Base-by-base conservation (phyloP, 345 rosid species). In the Eucalyptus camaldulensis region DNA sequence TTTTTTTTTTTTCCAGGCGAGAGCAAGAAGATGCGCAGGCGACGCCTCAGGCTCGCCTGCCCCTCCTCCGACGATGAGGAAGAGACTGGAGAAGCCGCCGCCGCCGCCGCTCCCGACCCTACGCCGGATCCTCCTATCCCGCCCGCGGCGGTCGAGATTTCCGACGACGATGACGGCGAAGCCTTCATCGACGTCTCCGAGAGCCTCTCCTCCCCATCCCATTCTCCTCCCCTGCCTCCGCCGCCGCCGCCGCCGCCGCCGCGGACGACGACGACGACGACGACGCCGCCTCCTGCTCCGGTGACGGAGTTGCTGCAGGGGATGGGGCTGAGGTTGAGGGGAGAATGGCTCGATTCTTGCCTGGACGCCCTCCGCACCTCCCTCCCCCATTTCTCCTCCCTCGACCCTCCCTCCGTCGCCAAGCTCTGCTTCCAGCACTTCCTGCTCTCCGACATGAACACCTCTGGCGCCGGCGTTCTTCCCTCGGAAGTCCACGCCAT, bases 381-480 rank as follows among this genome's bases (percentile, higher is more conserved):
- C 13, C 90, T 92, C 80, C 93, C 91, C 27, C 88, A 89, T 44
- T 95, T 94, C 85, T 88, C 89, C 21, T 37, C 83, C 88, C 93
- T 94, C 47, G 96, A 94, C 51, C 93, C 90, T 14, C 89, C 91
- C 10, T 93, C 91, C 16, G 95, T 93, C 89, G 96, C 99, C n/a
- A 95, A 95, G 94, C 95, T 94, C 85, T 98, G 98, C 89, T 95
- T 96, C 65, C 93, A 91, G 90, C 96, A 93, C 87, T 95, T 95
- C 88, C 87, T 98, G 94, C 91, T 95, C 88, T 96, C 98, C 19
- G 99, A 98, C 86, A 95, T 98, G 97, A 98, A 95, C 90, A 62
- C 89, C 80, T 94, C 92, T 14, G 99, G 99, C 51, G 94, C 95
- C 7, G 99, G 97, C 37, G 90, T 95, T 92, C 99, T 97, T 91